phyloP scores from a whole-genome alignment of 164 flowering plant species.

The Kingdonia uniflora region DNA sequence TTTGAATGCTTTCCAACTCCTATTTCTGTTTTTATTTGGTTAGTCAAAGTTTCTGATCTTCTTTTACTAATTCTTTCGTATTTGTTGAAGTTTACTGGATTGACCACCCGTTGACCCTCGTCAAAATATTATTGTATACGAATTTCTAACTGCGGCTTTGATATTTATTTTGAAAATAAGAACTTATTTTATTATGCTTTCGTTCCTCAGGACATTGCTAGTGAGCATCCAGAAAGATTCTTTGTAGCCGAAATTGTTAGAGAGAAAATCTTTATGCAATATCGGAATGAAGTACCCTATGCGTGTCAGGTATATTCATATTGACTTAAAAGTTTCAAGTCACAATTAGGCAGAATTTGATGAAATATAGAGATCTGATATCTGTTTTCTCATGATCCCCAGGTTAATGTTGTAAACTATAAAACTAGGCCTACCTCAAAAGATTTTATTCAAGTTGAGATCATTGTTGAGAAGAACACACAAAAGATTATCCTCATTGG shows the following conservation, averaged over 20 bases:
- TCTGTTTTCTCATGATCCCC: conserved; percentile 7
- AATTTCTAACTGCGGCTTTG: too few species aligned
- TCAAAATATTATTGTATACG: too few species aligned
- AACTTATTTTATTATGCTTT: conserved; percentile 3
- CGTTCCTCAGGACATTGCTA: conserved; percentile 66
- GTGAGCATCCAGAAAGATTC: conserved; percentile 99
- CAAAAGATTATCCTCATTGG: conserved; percentile 96
- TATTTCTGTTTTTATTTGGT: too few species aligned
- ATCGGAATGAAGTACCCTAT: conserved; percentile 89
- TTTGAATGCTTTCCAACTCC: too few species aligned
- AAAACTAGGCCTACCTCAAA: conserved; percentile 77
- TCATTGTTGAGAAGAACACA: conserved; percentile 79
- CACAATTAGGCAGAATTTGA: too few species aligned
- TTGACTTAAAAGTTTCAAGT: not conserved
- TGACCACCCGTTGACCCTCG: too few species aligned
- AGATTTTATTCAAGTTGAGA: conserved; percentile 89
- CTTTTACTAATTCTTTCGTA: too few species aligned
- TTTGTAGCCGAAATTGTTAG: conserved; percentile 90
- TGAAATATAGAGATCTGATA: not conserved
- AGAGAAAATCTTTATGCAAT: conserved; percentile 95
- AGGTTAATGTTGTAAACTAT: conserved; percentile 91
- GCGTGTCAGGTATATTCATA: conserved; percentile 74
- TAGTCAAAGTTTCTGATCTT: too few species aligned
- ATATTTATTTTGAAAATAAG: not conserved
- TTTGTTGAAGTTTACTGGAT: too few species aligned